Evolutionary conservation across 495 filamentous ascomycete species (phyloP).

Genomic region (Penicillium soppii): DNA sequence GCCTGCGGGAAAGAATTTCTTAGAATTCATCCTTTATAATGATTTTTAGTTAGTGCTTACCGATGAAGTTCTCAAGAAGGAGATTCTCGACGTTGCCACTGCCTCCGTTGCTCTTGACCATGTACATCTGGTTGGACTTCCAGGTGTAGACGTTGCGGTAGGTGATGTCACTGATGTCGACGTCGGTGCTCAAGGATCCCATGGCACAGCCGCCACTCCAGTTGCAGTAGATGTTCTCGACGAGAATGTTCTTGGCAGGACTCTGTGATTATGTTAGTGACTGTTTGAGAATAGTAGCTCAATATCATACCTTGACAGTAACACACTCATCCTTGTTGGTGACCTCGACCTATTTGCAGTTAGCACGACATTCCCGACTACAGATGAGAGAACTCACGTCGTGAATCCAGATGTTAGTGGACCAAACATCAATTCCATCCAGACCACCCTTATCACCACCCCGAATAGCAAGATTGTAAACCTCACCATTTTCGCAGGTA

Average conservation of each 20-base stretch:
- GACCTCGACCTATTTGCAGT: slow-evolving; percentile 41
- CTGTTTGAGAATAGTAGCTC: not conserved
- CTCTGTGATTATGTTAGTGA: slow-evolving; percentile 23
- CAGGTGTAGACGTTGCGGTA: slow-evolving; percentile 54
- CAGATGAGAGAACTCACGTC: slow-evolving; percentile 31
- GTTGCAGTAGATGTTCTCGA: slow-evolving; percentile 60
- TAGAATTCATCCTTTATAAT: slow-evolving; percentile 21
- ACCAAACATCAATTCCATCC: slow-evolving; percentile 53
- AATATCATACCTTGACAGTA: slow-evolving; percentile 41
- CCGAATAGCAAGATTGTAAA: slow-evolving; percentile 55
- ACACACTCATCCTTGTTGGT: slow-evolving; percentile 59
- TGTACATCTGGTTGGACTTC: slow-evolving; percentile 59
- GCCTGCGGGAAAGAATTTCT: slow-evolving; percentile 20
- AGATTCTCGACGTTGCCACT: slow-evolving; percentile 54
- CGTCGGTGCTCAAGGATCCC: slow-evolving; percentile 42
- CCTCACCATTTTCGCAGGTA: slow-evolving; percentile 46
- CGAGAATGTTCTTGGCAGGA: slow-evolving; percentile 48
- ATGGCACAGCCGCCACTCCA: slow-evolving; percentile 55
- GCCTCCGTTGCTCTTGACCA: slow-evolving; percentile 62
- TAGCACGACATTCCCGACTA: not conserved
- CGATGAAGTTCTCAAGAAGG: slow-evolving; percentile 57
- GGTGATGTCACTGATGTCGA: slow-evolving; percentile 45
- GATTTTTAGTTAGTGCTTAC: slow-evolving; percentile 23
- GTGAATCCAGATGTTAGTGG: slow-evolving; percentile 52
- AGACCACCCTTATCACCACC: slow-evolving; percentile 48